phyloP scores from a whole-genome alignment of 2,329 filamentous ascomycete species.

The Gnomoniopsis sp. region DNA sequence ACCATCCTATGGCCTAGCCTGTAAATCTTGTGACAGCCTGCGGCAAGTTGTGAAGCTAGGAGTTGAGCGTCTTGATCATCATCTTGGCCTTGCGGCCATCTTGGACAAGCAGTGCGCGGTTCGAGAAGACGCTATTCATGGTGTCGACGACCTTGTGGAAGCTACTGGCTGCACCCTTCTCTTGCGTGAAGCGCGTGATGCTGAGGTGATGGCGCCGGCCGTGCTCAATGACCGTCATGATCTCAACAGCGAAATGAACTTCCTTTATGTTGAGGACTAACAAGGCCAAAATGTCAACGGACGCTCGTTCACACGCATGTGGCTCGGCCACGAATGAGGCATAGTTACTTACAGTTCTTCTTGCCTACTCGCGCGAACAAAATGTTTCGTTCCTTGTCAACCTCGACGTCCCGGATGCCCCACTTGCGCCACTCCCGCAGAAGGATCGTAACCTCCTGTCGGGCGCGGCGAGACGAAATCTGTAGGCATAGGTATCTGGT shows the following conservation, averaged over 20 bases:
- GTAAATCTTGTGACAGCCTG: background rate
- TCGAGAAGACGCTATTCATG: conserved; percentile 65
- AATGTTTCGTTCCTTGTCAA: conserved; percentile 75
- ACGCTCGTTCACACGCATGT: background rate
- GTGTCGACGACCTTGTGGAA: conserved; percentile 82
- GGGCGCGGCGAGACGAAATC: conserved; percentile 67
- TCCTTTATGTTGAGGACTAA: conserved; percentile 77
- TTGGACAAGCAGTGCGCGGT: conserved; percentile 63
- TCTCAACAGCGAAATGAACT: conserved; percentile 81
- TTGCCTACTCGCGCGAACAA: conserved; percentile 75
- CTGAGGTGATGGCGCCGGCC: conserved; percentile 72
- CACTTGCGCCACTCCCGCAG: conserved; percentile 77
- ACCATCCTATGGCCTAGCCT: background rate
- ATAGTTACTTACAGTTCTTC: conserved; percentile 67
- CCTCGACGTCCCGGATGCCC: conserved; percentile 74
- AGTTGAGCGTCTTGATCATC: conserved; percentile 68
- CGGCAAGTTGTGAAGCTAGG: conserved; percentile 26
- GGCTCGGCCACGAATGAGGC: background rate
- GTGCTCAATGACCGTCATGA: conserved; percentile 87
- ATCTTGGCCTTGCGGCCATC: conserved; percentile 66
- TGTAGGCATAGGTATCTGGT: conserved; percentile 72
- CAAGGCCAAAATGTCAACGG: background rate
- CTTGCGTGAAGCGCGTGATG: conserved; percentile 83
- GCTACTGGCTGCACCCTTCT: conserved; percentile 85
- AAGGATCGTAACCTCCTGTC: conserved; percentile 72